Base-by-base conservation (phyloP, 805 yeast species). In the Clavispora santaluciae region DNA sequence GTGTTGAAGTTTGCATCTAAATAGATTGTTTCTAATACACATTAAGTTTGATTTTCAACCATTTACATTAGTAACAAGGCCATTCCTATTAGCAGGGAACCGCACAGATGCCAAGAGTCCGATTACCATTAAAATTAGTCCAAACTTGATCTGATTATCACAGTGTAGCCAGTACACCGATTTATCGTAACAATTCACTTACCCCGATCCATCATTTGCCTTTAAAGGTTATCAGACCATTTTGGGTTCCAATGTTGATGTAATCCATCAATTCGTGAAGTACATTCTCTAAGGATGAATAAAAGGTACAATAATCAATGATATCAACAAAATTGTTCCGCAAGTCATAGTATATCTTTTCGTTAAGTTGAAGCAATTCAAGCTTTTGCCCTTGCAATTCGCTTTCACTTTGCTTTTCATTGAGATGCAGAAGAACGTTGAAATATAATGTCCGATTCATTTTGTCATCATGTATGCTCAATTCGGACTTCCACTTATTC, bases 251-350 rank as follows among this genome's bases (percentile, higher is more conserved):
- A 15, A 28, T 22, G 33, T 60, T 56, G n/a, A 68, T 57, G 42
- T 60, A 68, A 33, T 61, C 63, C 63, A 68, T 64, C 26, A 69
- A 53, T 40, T 65, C 71, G 44, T 57, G 66, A 20, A 69, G 49
- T 12, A 68, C 58, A 38, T 65, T 63, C 42, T 69, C 75, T 48
- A 68, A 62, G 16, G 70, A 63, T 16, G 64, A 51, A 44, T 66
- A 69, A 44, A 69, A 68, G 4, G 71, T 63, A 59, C 75, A 69
- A 40, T 68, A 69, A 42, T 69, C 73, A 45, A 67, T 68, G 31
- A 67, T 59, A 50, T 68, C 72, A 17, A 69, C 72, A 49, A 61
- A 68, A 44, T 69, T 69, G 49, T 69, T 66, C 22, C 66, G 54
- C 42, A 68, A 63, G 39, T 68, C 73, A 40, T 66, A 69, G 38